These are phyloP conservation scores for Sechiopsis laciniata DNA, from an alignment of 306 rosid genomes.

Conservation along the genomic window DNA sequence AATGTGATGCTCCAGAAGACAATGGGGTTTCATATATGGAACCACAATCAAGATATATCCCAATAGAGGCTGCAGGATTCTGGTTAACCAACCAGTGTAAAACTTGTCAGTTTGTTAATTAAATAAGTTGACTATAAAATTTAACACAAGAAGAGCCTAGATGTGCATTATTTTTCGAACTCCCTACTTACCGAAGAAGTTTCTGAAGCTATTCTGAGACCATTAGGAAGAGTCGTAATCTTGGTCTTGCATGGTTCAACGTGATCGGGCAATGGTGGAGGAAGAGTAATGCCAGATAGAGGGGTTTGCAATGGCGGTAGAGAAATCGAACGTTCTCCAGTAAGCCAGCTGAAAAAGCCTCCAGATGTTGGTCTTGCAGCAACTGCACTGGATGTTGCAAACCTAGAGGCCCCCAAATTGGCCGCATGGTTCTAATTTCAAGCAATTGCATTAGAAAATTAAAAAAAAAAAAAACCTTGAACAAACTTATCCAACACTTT, in stretches of 20 bases:
- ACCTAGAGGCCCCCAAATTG: constrained; percentile 49
- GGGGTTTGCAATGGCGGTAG: constrained; percentile 54
- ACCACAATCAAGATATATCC: constrained; percentile 76
- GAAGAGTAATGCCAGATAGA: constrained; percentile 53
- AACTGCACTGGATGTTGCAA: constrained; percentile 50
- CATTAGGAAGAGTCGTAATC: constrained; percentile 69
- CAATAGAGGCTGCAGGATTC: constrained; percentile 89
- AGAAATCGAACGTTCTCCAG: constrained; percentile 50
- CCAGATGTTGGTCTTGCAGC: constrained; percentile 47
- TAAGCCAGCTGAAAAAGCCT: constrained; percentile 76
- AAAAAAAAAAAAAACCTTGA: neutral
- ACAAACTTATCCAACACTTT: constrained; percentile 7
- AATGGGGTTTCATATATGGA: constrained; percentile 77
- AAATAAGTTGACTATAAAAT: constrained; percentile 9
- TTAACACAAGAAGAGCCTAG: neutral
- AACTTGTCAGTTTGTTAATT: constrained; percentile 21
- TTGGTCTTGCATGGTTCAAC: constrained; percentile 72
- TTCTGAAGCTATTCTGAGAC: constrained; percentile 77
- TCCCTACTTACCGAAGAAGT: constrained; percentile 47
- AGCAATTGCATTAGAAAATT: neutral
- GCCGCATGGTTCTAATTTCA: constrained; percentile 47
- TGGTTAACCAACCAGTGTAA: constrained; percentile 33
- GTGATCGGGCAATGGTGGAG: constrained; percentile 57
- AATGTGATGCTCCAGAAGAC: constrained; percentile 80
- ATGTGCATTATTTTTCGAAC: neutral